Evolutionary conservation across 2,329 filamentous ascomycete species (phyloP).

Genomic region (Pyricularia grisea): DNA sequence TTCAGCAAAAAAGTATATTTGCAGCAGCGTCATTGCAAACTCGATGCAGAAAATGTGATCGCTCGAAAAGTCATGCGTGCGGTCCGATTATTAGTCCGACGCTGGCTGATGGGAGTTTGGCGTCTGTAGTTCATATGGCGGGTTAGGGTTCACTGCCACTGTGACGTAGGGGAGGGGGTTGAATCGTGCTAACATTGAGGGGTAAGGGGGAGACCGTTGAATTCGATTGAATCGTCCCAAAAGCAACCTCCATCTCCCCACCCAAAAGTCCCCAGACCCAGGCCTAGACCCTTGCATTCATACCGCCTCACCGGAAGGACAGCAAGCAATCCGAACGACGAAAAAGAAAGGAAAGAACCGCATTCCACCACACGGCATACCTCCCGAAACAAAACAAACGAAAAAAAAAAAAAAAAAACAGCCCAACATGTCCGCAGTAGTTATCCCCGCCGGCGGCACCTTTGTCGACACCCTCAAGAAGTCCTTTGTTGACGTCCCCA

Average conservation of each 20-base stretch:
- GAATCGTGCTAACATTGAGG: neutral
- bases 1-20: no score
- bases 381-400: no score
- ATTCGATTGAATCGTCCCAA: neutral
- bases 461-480: conserved; percentile 79
- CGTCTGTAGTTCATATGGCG: neutral
- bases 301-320: neutral
- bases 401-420: neutral
- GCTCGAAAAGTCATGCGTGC: no score
- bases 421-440: conserved; percentile 36
- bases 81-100: no score
- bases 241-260: neutral
- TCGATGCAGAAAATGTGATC: no score
- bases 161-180: neutral
- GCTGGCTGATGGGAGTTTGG: no score
- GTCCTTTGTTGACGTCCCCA: conserved; percentile 75
- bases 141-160: neutral
- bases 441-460: conserved; percentile 57
- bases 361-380: neutral
- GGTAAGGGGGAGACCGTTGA: neutral
- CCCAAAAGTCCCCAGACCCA: neutral
- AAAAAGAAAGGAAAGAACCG: neutral
- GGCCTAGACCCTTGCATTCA: neutral
- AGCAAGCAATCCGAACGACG: neutral
- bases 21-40: no score